A percentile compares a stretch with the other conserved stretches of the same genome.
Conservation (phyloP, 176 grass and related monocot genomes). For the Rhynchospora tenuis region DNA sequence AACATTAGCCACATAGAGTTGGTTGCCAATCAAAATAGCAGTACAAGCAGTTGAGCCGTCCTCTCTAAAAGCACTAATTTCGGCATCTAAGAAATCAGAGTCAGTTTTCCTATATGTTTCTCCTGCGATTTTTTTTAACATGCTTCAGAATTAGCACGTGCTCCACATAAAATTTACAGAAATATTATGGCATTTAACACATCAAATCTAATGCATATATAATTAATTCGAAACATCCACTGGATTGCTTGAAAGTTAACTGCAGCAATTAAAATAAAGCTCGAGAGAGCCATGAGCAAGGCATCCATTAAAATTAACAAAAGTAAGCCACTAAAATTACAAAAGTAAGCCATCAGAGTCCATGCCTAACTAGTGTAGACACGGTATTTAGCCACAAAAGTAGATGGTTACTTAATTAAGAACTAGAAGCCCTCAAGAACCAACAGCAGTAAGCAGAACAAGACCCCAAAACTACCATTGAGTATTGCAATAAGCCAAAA, state of each 20-base stretch:
- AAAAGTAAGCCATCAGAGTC: no score
- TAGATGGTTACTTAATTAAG: no score
- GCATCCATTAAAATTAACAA: no score
- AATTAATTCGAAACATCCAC: neutral
- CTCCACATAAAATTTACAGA: neutral
- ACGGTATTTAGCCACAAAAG: no score
- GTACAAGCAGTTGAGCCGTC: slow-evolving; percentile 88
- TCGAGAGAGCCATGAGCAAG: neutral
- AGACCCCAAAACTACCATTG: no score
- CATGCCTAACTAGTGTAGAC: no score
- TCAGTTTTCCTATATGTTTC: slow-evolving; percentile 92
- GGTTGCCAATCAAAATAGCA: slow-evolving; percentile 81
- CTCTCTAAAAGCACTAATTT: slow-evolving; percentile 69
- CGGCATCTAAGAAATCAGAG: slow-evolving; percentile 69
- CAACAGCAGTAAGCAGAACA: no score
- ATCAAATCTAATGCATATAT: neutral
- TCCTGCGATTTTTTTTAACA: slow-evolving; percentile 36
- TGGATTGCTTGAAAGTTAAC: neutral
- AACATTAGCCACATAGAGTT: slow-evolving; percentile 95
- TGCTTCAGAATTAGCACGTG: neutral
- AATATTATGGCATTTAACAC: neutral
- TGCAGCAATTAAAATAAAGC: neutral
- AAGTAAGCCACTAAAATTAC: no score
- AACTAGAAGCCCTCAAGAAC: no score
- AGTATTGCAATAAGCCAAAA: no score